Percentiles rank a stretch among this genome's conserved stretches.
These are phyloP conservation scores for Silene noctiflora DNA, from an alignment of 179 eudicot genomes.

Conservation along the genomic window DNA sequence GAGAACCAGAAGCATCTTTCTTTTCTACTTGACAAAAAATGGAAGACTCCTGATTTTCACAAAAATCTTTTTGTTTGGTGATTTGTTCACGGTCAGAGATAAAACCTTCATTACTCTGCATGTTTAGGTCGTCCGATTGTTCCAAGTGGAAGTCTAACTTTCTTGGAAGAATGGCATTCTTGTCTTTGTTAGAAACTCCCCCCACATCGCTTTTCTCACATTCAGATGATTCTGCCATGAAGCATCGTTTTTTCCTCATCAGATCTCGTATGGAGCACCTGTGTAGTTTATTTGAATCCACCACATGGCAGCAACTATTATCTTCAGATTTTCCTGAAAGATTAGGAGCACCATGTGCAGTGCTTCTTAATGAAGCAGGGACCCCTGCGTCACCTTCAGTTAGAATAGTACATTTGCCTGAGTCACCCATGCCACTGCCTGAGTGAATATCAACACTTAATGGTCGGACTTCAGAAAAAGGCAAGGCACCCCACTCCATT, in stretches of 20 bases:
- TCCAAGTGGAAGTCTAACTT: conserved; percentile 27
- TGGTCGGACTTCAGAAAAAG: conserved; percentile 42
- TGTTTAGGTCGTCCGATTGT: conserved; percentile 21
- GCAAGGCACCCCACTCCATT: conserved; percentile 58
- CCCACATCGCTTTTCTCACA: conserved; percentile 22
- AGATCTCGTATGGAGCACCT: conserved; percentile 77
- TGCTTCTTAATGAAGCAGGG: conserved; percentile 24
- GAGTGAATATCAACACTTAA: conserved; percentile 25
- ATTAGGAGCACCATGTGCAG: conserved; percentile 18
- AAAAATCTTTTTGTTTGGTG: conserved; percentile 19
- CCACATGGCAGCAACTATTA: conserved; percentile 21
- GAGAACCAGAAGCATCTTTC: conserved; percentile 15
- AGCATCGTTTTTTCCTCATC: conserved; percentile 75
- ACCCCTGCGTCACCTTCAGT: conserved; percentile 21
- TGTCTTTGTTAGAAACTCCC: conserved; percentile 30
- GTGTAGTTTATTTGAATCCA: conserved; percentile 35
- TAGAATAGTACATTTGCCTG: conserved; percentile 18
- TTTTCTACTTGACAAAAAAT: conserved; percentile 6
- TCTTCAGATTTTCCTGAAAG: conserved; percentile 21
- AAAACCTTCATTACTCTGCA: conserved; percentile 29
- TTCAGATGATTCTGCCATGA: conserved; percentile 37
- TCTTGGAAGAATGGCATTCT: conserved; percentile 18
- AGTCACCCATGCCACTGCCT: conserved; percentile 16
- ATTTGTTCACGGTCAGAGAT: conserved; percentile 12
- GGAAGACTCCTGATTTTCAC: conserved; percentile 16